Base-by-base conservation (phyloP, 352 stramenopile species). In the Phytopythium sindhum region DNA sequence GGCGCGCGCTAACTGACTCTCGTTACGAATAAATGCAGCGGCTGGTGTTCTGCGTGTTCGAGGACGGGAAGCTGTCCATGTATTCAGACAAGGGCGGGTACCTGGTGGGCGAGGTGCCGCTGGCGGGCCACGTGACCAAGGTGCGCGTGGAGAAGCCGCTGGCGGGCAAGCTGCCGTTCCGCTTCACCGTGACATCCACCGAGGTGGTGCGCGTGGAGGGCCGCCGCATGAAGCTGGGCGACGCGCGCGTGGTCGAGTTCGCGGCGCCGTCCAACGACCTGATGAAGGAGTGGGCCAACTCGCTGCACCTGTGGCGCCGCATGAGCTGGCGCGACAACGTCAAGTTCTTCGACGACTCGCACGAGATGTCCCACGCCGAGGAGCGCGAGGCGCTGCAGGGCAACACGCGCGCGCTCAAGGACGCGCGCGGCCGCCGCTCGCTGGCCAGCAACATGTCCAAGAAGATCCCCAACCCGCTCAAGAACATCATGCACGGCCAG, bases 291-390 rank as follows among this genome's bases (percentile, higher is more conserved):
- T 93, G 84, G 84, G 84, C 84, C 60, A 93, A 93, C 67, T 76
- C 84, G 50, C 67, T 93, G 65, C 84, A 93, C 50, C 71, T 93
- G 15, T 93, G 84, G 84, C 82, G 82, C 21, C 84, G 84, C 53
- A 93, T 93, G 84, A 93, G 89, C 73, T 93, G 84, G 84, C 91
- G 91, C 64, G 84, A 93, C 57, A 86, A 93, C 63, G 84, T 93
- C 69, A 91, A 84, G 68, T 93, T 93, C 72, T 93, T 93, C 33
- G 82, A 91, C 39, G 67, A 70, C 59, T 74, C 75, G 51, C 71
- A 63, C 19, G 71, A 84, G 11, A 57, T 91, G 53, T 74, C 67
- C 31, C 84, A 90, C 54, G 59, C 65, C 1, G 79, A 93, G 26
- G 80, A 93, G 68, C 73, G 79, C 19, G 70, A 81, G 47, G 73